Evolutionary conservation across 2,329 filamentous ascomycete species (phyloP).

Genomic region (Diplodia sapinea): DNA sequence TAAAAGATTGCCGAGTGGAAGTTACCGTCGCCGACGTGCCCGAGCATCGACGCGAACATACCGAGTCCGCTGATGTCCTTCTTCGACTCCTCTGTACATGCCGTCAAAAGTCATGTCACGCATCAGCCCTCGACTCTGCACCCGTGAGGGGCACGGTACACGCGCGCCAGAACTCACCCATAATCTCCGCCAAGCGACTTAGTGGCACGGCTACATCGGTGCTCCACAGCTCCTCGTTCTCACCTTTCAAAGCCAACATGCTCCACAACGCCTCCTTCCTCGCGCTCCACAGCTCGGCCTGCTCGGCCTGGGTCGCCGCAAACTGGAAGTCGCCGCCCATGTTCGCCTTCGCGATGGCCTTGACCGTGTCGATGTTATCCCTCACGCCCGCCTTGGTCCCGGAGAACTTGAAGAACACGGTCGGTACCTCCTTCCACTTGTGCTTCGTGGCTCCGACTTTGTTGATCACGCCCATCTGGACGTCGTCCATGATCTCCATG

Average conservation of each 20-base stretch:
- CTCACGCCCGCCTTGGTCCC: constrained; percentile 72
- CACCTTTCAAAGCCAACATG: constrained; percentile 62
- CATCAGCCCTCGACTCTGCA: background rate
- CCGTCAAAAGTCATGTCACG: background rate
- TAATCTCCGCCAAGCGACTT: constrained; percentile 66
- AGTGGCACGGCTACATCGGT: constrained; percentile 67
- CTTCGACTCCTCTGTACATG: constrained; percentile 73
- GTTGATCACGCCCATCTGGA: constrained; percentile 85
- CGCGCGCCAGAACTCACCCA: constrained; percentile 50
- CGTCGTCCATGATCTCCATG: constrained; percentile 88
- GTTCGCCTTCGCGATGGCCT: constrained; percentile 68
- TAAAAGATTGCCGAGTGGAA: constrained; percentile 96
- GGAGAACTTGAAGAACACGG: constrained; percentile 83
- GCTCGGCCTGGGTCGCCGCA: constrained; percentile 58
- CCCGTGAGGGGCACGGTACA: background rate
- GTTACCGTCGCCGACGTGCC: constrained; percentile 92
- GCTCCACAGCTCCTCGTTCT: constrained; percentile 64
- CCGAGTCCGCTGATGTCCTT: constrained; percentile 86
- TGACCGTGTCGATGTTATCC: constrained; percentile 75
- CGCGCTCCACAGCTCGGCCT: constrained; percentile 64
- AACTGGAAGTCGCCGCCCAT: constrained; percentile 62
- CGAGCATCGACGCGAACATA: constrained; percentile 84
- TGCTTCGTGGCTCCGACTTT: constrained; percentile 71
- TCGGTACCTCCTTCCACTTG: constrained; percentile 76
- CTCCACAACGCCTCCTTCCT: constrained; percentile 67